Evolutionary conservation across 164 flowering plant genomes (phyloP).

Genomic region (Buxus sempervirens): DNA sequence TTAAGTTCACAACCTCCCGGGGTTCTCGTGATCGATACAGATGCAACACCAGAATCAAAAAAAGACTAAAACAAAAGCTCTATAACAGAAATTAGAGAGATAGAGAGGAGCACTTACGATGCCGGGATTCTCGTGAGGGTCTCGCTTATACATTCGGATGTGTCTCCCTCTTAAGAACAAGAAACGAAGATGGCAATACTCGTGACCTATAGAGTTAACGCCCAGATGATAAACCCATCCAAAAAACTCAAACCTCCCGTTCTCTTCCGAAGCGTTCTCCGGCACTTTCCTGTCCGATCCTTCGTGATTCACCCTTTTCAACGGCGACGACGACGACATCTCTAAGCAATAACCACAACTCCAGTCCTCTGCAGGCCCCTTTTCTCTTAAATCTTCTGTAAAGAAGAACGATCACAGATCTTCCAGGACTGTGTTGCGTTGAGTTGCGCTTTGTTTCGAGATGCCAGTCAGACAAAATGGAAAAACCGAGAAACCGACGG

Average conservation of each 20-base stretch:
- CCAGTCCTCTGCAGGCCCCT: neutral
- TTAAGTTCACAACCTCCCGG: too few species aligned
- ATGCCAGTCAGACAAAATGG: too few species aligned
- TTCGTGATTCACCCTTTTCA: neutral
- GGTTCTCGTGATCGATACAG: too few species aligned
- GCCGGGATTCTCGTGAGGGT: conserved; percentile 75
- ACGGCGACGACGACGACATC: neutral
- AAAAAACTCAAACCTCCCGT: conserved; percentile 43
- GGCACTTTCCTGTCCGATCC: conserved; percentile 11
- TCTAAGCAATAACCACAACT: neutral
- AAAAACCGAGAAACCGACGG: too few species aligned
- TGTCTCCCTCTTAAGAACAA: conserved; percentile 61
- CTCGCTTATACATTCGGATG: conserved; percentile 81
- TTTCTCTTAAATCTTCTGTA: neutral
- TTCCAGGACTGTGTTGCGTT: neutral
- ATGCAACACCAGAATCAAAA: too few species aligned
- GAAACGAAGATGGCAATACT: conserved; percentile 79
- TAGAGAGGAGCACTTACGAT: conserved; percentile 37
- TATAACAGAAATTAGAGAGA: neutral
- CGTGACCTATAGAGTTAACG: conserved; percentile 69
- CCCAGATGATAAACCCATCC: conserved; percentile 94
- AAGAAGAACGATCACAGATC: neutral
- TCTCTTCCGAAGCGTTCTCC: conserved; percentile 12
- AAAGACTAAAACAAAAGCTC: neutral
- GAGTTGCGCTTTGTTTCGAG: too few species aligned